Percentiles rank a stretch among this genome's conserved stretches.
phyloP scores from a whole-genome alignment of 2,329 filamentous ascomycete genomes.

The Penicillium nordicum region DNA sequence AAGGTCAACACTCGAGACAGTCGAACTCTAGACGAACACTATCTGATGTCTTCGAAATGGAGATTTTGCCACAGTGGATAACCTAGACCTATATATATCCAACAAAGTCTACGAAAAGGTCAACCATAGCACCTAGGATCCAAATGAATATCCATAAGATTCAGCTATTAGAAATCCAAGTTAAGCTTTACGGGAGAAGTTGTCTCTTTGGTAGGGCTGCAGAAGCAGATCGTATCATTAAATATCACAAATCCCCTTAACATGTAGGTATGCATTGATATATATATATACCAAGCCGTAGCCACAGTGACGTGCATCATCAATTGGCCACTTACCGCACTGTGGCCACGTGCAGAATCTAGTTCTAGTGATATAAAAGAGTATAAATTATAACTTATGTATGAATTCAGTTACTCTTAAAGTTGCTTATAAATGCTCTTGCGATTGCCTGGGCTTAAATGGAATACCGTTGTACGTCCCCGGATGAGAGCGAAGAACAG shows the following conservation, averaged over 20 bases:
- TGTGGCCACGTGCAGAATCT: not conserved
- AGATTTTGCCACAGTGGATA: not conserved
- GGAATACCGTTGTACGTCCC: not conserved
- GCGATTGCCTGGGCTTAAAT: not conserved
- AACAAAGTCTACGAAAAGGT: not conserved
- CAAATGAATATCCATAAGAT: not conserved
- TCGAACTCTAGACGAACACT: not conserved
- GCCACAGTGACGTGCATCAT: constrained; percentile 4
- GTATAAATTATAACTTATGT: not conserved
- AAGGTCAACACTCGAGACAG: not conserved
- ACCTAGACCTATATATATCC: not conserved
- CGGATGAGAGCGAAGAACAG: not conserved
- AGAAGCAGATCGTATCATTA: not conserved
- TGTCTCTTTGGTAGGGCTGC: not conserved
- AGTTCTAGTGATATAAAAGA: not conserved
- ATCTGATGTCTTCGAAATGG: not conserved
- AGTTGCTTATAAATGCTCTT: too few species aligned
- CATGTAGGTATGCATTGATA: too few species aligned
- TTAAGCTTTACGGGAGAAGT: not conserved
- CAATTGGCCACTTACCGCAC: constrained; percentile 4
- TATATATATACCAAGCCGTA: not conserved
- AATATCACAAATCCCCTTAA: not conserved
- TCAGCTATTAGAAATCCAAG: not conserved
- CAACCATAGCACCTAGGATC: not conserved
- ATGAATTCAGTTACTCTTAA: too few species aligned